Evolutionary conservation across 1,139 yeast genomes (phyloP).

Genomic region (Eremothecium coryli): DNA sequence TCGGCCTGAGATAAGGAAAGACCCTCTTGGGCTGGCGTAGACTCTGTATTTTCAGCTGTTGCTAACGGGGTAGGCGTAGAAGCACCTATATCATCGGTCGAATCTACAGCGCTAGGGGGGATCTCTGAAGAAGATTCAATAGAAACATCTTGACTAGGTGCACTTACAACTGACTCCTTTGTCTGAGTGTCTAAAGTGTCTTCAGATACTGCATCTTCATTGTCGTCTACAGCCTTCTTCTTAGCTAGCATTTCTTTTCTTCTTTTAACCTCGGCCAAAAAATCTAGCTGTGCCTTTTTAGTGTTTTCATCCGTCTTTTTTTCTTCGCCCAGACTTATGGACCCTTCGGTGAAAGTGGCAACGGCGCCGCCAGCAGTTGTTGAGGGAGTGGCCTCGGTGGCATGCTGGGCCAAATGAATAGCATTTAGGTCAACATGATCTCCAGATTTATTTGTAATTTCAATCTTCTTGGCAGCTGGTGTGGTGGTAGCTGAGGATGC

Average conservation of each 20-base stretch:
- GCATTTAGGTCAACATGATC: slow-evolving; percentile 25
- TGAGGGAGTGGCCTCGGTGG: slow-evolving; percentile 6
- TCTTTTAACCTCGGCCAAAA: slow-evolving; percentile 21
- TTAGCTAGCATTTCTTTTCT: slow-evolving; percentile 23
- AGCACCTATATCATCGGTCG: not conserved
- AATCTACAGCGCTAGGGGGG: not conserved
- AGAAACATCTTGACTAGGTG: slow-evolving; percentile 17
- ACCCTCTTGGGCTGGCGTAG: too few relatives aligned
- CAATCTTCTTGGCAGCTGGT: slow-evolving; percentile 22
- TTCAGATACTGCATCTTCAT: slow-evolving; percentile 6
- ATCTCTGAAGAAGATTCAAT: slow-evolving; percentile 5
- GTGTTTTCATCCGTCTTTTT: slow-evolving; percentile 10
- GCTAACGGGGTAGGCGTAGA: too few relatives aligned
- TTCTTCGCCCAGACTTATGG: slow-evolving; percentile 11
- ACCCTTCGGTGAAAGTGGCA: slow-evolving; percentile 10
- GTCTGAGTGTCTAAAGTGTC: slow-evolving; percentile 2
- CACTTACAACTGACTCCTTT: slow-evolving; percentile 12
- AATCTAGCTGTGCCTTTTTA: slow-evolving; percentile 11
- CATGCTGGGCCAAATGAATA: slow-evolving; percentile 18
- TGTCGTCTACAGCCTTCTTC: slow-evolving; percentile 14
- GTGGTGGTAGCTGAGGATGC: slow-evolving; percentile 14
- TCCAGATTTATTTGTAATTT: slow-evolving; percentile 30
- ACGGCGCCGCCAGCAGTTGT: slow-evolving; percentile 8
- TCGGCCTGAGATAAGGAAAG: too few relatives aligned
- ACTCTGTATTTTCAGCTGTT: too few relatives aligned